Evolutionary conservation across 1,284 basidiomycete genomes (phyloP).

Genomic region (Sporisorium exsertum): DNA sequence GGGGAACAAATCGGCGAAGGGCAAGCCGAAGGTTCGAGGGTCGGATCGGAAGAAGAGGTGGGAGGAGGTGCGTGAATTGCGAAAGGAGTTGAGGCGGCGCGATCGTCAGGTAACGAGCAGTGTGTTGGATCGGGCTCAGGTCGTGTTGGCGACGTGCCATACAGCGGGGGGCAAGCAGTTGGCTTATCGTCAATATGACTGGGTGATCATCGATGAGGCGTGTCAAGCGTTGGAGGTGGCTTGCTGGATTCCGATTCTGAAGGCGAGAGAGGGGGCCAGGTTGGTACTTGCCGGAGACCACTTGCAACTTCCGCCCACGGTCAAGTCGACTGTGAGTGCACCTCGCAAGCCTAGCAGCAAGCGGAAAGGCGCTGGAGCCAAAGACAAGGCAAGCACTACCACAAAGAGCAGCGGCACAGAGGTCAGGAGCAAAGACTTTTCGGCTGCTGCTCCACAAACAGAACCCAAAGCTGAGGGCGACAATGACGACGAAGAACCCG

Average conservation of each 20-base stretch:
- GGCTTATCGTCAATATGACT: slow-evolving; percentile 76
- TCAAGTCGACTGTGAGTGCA: slow-evolving; percentile 71
- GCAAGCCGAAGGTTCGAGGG: slow-evolving; percentile 75
- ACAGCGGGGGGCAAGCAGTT: slow-evolving; percentile 70
- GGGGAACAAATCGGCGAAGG: slow-evolving; percentile 61
- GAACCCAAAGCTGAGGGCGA: slow-evolving; percentile 4
- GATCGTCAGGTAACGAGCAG: slow-evolving; percentile 84
- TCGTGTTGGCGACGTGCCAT: slow-evolving; percentile 93
- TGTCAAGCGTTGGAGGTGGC: slow-evolving; percentile 96
- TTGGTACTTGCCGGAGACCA: slow-evolving; percentile 70
- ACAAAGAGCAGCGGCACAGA: neutral
- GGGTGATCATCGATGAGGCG: slow-evolving; percentile 89
- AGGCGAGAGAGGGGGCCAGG: slow-evolving; percentile 40
- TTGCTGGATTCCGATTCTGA: slow-evolving; percentile 92
- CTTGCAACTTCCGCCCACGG: slow-evolving; percentile 83
- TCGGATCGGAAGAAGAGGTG: slow-evolving; percentile 86
- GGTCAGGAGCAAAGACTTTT: slow-evolving; percentile 11
- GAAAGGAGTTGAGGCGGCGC: slow-evolving; percentile 92
- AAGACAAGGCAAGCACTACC: neutral
- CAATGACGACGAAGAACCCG: slow-evolving; percentile 8
- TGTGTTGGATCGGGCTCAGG: slow-evolving; percentile 82
- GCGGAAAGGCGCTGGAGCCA: neutral
- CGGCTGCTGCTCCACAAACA: slow-evolving; percentile 6
- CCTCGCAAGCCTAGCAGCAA: neutral
- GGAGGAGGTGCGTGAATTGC: slow-evolving; percentile 87